Percentiles rank a stretch among this genome's conserved stretches.
Evolutionary conservation across 345 rosid species (phyloP).

Genomic region (Citrus trifoliata): DNA sequence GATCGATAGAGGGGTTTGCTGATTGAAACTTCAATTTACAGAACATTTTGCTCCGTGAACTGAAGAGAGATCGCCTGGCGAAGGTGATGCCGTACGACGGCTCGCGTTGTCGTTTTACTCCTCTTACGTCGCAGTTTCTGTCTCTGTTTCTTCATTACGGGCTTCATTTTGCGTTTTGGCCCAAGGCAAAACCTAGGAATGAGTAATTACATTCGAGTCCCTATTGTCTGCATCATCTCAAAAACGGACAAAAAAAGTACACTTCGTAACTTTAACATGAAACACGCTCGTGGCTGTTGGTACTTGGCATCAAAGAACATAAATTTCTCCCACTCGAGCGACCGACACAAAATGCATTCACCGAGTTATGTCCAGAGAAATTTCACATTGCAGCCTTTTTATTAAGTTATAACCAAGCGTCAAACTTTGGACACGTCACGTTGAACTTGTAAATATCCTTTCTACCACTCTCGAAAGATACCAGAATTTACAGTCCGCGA

Average conservation of each 20-base stretch:
- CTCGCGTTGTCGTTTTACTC: not conserved
- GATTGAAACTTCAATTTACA: constrained; percentile 21
- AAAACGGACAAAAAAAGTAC: not conserved
- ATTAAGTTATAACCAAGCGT: too few species aligned
- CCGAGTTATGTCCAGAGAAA: too few species aligned
- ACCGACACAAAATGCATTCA: too few species aligned
- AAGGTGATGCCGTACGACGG: not conserved
- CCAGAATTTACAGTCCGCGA: not conserved
- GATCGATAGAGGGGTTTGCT: constrained; percentile 1
- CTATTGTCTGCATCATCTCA: not conserved
- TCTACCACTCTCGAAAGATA: not conserved
- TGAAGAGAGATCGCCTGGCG: not conserved
- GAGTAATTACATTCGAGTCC: not conserved
- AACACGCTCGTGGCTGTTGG: too few species aligned
- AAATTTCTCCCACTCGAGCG: too few species aligned
- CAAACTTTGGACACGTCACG: too few species aligned
- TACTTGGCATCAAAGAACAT: too few species aligned
- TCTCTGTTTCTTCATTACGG: not conserved
- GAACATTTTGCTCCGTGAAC: constrained; percentile 29
- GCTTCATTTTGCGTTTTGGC: not conserved
- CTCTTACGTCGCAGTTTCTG: not conserved
- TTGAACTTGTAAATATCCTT: too few species aligned
- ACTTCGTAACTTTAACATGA: too few species aligned
- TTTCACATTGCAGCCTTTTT: too few species aligned
- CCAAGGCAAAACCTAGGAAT: not conserved